Conservation (phyloP, 1,284 basidiomycete genomes). For the Pseudozyma flocculosa region DNA sequence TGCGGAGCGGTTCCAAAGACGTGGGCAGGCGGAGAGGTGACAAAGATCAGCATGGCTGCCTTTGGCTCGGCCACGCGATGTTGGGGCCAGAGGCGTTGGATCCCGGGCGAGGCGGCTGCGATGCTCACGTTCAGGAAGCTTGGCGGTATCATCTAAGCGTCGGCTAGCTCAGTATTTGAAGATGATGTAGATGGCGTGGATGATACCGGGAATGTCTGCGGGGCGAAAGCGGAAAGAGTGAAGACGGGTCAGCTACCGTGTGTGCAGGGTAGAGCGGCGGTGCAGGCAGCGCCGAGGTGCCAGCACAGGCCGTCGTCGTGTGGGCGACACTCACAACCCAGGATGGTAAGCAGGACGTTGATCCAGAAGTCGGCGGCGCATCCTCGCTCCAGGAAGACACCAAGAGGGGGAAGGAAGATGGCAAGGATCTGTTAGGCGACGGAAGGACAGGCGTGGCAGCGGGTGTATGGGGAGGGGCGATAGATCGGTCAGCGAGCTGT, state of each 20-base stretch:
- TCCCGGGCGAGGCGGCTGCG: too few species aligned
- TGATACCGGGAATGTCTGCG: constrained; percentile 37
- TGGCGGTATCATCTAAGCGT: too few species aligned
- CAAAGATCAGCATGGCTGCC: constrained; percentile 11
- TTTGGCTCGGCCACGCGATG: constrained; percentile 10
- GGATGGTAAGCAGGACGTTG: constrained; percentile 47
- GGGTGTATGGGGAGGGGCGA: too few species aligned
- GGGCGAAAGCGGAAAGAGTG: too few species aligned
- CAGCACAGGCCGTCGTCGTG: neutral
- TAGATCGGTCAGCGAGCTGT: neutral
- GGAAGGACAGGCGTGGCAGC: neutral
- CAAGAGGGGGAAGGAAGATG: constrained; percentile 38
- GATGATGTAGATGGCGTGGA: constrained; percentile 53
- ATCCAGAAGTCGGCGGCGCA: constrained; percentile 14
- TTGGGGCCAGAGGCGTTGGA: too few species aligned
- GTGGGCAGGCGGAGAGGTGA: neutral
- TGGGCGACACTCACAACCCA: constrained; percentile 26
- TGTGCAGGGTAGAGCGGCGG: neutral
- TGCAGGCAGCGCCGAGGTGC: neutral
- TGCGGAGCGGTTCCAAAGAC: too few species aligned
- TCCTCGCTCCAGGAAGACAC: constrained; percentile 38
- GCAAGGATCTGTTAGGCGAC: constrained; percentile 9
- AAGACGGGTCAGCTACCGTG: too few species aligned
- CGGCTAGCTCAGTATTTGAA: constrained; percentile 32
- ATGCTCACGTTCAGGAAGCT: too few species aligned